Evolutionary conservation across 345 rosid genomes (phyloP).

Genomic region (Conringia planisiliqua): DNA sequence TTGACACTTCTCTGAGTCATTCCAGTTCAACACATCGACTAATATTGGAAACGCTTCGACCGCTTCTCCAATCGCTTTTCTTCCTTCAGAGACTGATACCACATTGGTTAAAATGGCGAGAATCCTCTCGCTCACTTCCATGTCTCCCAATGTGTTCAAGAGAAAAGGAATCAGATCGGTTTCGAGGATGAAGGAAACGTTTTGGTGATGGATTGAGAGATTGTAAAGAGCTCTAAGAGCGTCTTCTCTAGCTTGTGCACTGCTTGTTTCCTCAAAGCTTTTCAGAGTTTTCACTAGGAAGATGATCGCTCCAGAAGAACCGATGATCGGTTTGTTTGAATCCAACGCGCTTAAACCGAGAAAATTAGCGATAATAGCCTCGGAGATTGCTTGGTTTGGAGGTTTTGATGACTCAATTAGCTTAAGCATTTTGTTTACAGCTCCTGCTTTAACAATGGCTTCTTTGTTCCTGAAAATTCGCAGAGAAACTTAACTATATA

Average conservation of each 20-base stretch:
- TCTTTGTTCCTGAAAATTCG: slow-evolving; percentile 77
- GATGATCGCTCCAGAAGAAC: slow-evolving; percentile 74
- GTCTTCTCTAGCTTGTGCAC: slow-evolving; percentile 75
- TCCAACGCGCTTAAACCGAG: slow-evolving; percentile 88
- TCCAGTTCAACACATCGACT: slow-evolving; percentile 87
- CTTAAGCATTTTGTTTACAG: slow-evolving; percentile 82
- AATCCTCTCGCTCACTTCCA: slow-evolving; percentile 79
- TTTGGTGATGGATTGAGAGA: slow-evolving; percentile 60
- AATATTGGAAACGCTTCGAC: slow-evolving; percentile 59
- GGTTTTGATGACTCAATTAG: slow-evolving; percentile 56
- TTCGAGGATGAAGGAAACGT: slow-evolving; percentile 52
- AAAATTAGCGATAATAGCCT: slow-evolving; percentile 80
- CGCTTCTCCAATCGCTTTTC: slow-evolving; percentile 53
- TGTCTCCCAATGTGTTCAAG: slow-evolving; percentile 63
- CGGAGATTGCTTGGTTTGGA: slow-evolving; percentile 47
- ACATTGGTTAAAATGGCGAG: slow-evolving; percentile 71
- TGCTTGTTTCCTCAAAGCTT: slow-evolving; percentile 35
- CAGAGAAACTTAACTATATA: no score
- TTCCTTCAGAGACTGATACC: slow-evolving; percentile 68
- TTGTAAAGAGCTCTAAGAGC: slow-evolving; percentile 86
- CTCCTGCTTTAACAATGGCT: slow-evolving; percentile 88
- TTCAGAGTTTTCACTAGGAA: slow-evolving; percentile 59
- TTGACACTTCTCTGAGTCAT: slow-evolving; percentile 80
- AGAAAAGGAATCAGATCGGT: slow-evolving; percentile 60
- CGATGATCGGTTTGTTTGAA: slow-evolving; percentile 75